Percentiles rank a stretch among this genome's conserved stretches.
Conservation (phyloP, 2,329 filamentous ascomycete species). For the Colletotrichum sp. region DNA sequence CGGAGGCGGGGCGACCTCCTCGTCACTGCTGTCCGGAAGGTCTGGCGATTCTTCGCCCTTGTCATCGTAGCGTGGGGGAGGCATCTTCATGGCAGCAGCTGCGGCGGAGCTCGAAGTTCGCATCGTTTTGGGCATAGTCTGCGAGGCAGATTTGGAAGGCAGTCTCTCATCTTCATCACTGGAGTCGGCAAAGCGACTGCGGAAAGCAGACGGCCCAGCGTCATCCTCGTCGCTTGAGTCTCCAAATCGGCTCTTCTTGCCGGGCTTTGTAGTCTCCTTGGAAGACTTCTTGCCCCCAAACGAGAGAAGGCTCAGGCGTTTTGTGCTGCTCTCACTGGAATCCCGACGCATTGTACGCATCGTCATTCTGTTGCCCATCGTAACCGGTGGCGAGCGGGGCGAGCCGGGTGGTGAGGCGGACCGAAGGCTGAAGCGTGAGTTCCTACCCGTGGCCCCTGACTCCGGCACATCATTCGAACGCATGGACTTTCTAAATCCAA, state of each 20-base stretch:
- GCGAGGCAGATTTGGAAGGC: constrained; percentile 76
- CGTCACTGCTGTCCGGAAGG: constrained; percentile 64
- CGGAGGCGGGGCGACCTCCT: constrained; percentile 25
- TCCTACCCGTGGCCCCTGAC: neutral
- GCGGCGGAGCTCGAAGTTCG: constrained; percentile 35
- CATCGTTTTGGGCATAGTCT: constrained; percentile 41
- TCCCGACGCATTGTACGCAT: constrained; percentile 49
- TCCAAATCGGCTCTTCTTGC: constrained; percentile 59
- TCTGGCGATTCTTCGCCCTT: constrained; percentile 58
- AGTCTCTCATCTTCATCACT: constrained; percentile 69
- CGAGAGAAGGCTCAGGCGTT: constrained; percentile 44
- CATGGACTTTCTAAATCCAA: constrained; percentile 78
- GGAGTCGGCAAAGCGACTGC: constrained; percentile 72
- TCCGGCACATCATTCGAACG: constrained; percentile 57
- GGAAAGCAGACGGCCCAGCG: constrained; percentile 41
- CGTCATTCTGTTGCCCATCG: constrained; percentile 46
- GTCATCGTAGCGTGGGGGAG: constrained; percentile 45
- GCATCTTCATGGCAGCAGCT: constrained; percentile 40
- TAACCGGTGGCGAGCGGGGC: constrained; percentile 44
- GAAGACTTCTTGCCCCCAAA: constrained; percentile 42
- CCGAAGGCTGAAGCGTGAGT: constrained; percentile 66
- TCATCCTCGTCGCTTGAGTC: constrained; percentile 69
- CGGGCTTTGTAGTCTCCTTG: constrained; percentile 34
- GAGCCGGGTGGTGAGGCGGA: constrained; percentile 72
- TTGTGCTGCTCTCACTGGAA: constrained; percentile 38